phyloP scores from a whole-genome alignment of 2,329 filamentous ascomycete species.

The Leptographium radiaticola region DNA sequence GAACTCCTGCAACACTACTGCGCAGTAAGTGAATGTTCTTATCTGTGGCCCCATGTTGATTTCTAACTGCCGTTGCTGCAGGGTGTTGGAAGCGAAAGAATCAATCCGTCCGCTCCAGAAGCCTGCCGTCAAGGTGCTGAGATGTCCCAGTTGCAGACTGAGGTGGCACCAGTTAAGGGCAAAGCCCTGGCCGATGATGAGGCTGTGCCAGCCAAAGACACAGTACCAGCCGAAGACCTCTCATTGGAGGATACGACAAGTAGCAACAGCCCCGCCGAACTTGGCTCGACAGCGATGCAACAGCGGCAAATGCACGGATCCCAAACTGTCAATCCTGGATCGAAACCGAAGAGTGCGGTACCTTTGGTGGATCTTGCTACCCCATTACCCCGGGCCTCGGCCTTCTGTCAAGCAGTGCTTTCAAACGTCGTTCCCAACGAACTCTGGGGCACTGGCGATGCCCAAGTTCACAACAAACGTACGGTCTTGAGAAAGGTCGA shows the following conservation, averaged over 20 bases:
- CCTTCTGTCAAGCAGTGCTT: slow-evolving; percentile 72
- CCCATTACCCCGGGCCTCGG: slow-evolving; percentile 56
- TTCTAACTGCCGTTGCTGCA: not conserved
- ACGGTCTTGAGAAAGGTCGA: slow-evolving; percentile 57
- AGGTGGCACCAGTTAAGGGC: too few relatives aligned
- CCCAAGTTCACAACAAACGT: slow-evolving; percentile 44
- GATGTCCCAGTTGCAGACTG: not conserved
- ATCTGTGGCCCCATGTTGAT: not conserved
- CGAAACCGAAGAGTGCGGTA: slow-evolving; percentile 3
- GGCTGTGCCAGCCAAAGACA: too few relatives aligned
- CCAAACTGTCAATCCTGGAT: not conserved
- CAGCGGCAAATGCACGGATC: not conserved
- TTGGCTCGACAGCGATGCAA: not conserved
- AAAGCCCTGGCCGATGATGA: too few relatives aligned
- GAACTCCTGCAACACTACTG: slow-evolving; percentile 73
- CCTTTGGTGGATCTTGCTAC: slow-evolving; percentile 56
- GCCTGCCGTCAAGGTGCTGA: not conserved
- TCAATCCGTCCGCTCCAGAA: not conserved
- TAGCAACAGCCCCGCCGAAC: not conserved
- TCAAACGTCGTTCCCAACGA: slow-evolving; percentile 57
- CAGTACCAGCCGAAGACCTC: not conserved
- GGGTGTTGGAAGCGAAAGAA: not conserved
- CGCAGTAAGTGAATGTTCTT: slow-evolving; percentile 30
- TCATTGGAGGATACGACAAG: not conserved
- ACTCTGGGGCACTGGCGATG: slow-evolving; percentile 55